Conservation (phyloP, 2,329 filamentous ascomycete species). For the Talaromyces sp. region DNA sequence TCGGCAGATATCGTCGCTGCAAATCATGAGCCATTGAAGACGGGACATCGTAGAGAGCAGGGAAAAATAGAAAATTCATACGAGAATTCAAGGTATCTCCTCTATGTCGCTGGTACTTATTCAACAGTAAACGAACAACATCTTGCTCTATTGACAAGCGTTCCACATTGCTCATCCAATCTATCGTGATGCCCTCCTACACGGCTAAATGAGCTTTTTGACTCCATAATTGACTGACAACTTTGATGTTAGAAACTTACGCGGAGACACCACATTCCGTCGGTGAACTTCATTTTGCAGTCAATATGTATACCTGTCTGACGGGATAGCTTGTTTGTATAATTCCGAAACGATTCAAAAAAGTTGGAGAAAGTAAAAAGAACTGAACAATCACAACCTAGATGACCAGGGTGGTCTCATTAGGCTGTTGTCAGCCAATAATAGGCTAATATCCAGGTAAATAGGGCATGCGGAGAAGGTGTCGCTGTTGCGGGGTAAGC, state of each 20-base stretch:
- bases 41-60: not conserved
- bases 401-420: not conserved
- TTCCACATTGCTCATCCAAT: constrained; percentile 46
- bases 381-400: no score
- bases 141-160: constrained; percentile 32
- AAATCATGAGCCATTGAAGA: not conserved
- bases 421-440: not conserved
- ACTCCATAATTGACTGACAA: no score
- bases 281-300: constrained; percentile 43
- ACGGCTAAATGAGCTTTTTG: constrained; percentile 2
- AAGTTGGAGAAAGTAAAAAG: not conserved
- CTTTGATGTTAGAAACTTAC: no score
- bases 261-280: constrained; percentile 41
- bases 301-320: not conserved
- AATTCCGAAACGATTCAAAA: not conserved
- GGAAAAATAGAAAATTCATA: constrained; percentile 21
- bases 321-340: not conserved
- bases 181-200: constrained; percentile 39
- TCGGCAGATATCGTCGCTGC: constrained; percentile 36
- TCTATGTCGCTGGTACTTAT: constrained; percentile 38
- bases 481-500: not conserved
- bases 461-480: not conserved
- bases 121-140: constrained; percentile 37
- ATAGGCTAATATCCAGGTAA: not conserved
- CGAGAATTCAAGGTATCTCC: constrained; percentile 44